Base-by-base conservation (phyloP, 148 eudicot species). In the Pharnaceum exiguum region DNA sequence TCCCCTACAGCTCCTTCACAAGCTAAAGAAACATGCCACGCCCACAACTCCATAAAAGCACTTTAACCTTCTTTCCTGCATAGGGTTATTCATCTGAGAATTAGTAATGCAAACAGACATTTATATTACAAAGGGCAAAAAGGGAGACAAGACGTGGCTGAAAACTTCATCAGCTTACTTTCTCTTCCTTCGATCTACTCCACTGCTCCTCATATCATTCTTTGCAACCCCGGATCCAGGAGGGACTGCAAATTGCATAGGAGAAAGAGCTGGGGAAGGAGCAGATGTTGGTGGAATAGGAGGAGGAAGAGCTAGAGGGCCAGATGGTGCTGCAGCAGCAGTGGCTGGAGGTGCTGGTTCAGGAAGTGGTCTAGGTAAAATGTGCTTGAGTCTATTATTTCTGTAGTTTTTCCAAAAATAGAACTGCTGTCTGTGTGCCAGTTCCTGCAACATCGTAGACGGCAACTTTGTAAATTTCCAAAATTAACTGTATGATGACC, bases 341-440 rank as follows among this genome's bases (percentile, higher is more conserved):
- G 80, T 71, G 3, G 78, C 75, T 25, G 75, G 81, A 67, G 74
- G 68, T 54, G 55, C 68, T 59, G 87, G 70, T 70, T 88, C 96
- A 27, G 96, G 99, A 69, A 83, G 89, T 48, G 88, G 59, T 77
- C 82, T 85, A 5, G 99, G 96, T 55, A 93, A 62, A 52, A 93
- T 93, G 74, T 93, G 95, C 83, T 93, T 85, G 72, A 93, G 69
- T 70, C 99, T 70, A 56, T 88, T 93, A 68, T 85, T 93, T 69
- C 96, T 79, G 58, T 93, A 85, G 72, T 78, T 93, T 79, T 93
- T 93, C 96, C 96, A 93, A 63, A 79, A 83, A 59, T 79, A 93
- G 65, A 88, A 93, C 49, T 93, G 96, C 57, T 93, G 95, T 57
- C 95, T 79, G 59, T 93, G 99, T 54, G 95, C 90, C 85, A 93